Conservation (phyloP, 371 early-diverging fungal species). For the Mortierella sp. region DNA sequence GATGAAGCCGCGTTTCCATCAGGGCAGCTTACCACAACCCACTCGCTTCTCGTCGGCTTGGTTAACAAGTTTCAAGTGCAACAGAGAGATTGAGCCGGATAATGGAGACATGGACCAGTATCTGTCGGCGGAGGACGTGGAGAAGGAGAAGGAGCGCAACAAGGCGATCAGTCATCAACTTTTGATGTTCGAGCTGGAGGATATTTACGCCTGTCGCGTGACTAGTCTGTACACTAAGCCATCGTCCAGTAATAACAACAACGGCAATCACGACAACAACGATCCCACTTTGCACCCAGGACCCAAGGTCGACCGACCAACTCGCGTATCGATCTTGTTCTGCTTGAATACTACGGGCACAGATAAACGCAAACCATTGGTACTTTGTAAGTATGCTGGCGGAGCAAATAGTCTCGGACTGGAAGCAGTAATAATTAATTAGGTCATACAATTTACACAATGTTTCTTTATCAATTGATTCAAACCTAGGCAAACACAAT, state of each 20-base stretch:
- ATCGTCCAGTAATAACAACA: not conserved
- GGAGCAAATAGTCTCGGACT: no score
- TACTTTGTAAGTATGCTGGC: not conserved
- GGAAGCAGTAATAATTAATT: no score
- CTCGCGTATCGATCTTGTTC: conserved; percentile 15
- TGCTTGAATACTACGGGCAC: conserved; percentile 13
- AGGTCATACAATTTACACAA: no score
- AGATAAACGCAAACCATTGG: conserved; percentile 6
- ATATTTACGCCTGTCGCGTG: conserved; percentile 23
- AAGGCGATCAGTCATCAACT: not conserved
- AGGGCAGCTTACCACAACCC: not conserved
- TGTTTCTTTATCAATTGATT: not conserved
- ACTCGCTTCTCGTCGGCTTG: not conserved
- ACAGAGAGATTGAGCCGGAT: not conserved
- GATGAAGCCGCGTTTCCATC: not conserved
- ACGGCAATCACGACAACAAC: not conserved
- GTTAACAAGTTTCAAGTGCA: not conserved
- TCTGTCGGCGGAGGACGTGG: no score
- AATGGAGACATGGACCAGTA: not conserved
- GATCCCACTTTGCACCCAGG: not conserved
- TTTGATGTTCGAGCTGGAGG: not conserved
- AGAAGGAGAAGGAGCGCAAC: not conserved
- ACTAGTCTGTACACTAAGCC: conserved; percentile 9
- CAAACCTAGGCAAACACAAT: not conserved
- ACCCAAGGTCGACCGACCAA: not conserved